Base-by-base conservation (phyloP, 139 green algal genomes). In the Chlorella sp. region DNA sequence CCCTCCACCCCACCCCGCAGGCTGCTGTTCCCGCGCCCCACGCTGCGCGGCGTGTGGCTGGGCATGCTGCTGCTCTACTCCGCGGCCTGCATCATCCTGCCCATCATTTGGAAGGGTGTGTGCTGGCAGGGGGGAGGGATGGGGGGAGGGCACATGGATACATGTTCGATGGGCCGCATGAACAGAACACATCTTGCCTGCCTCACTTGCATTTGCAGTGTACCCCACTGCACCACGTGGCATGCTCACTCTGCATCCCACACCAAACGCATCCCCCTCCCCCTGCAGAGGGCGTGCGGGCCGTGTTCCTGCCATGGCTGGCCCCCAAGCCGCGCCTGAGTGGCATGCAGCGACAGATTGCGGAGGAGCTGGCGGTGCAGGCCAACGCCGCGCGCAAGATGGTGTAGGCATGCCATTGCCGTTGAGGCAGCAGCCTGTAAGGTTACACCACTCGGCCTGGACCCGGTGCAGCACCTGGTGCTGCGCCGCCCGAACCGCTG, bases 61-160 rank as follows among this genome's bases (percentile, higher is more conserved):
- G 88, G 69, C 15, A 21, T 95, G n/a, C 81, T 94, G 80, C 86
- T 97, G 68, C 80, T 92, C 38, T 90, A 86, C 55, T 92, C 89
- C 15, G 94, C 93, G 32, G 89, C 83, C 71, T 88, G 93, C 87
- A 98, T 98, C 91, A 98, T 98, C 82, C 82, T 97, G 30, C 96
- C 96, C 67, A 98, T 98, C 90, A 96, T 98, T 69, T 87, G 78
- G 71, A 82, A 81, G 72, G 82, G 82, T 86, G 39, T 76, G 81
- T 23, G 64, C 79, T 39, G 78, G 36, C 34, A 41, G 23, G 62
- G n/a, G 13, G 63, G 5, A 34, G 64, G 2, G 28, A 13, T 20
- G 60, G 23, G 23, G 28, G 62, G 12, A 17, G 16, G 34, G 34
- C 23, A 9, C n/a, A n/a, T n/a, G n/a, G n/a, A n/a, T n/a, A n/a